Base-by-base conservation (phyloP, 2,329 filamentous ascomycete species). In the Biscogniauxia marginata region DNA sequence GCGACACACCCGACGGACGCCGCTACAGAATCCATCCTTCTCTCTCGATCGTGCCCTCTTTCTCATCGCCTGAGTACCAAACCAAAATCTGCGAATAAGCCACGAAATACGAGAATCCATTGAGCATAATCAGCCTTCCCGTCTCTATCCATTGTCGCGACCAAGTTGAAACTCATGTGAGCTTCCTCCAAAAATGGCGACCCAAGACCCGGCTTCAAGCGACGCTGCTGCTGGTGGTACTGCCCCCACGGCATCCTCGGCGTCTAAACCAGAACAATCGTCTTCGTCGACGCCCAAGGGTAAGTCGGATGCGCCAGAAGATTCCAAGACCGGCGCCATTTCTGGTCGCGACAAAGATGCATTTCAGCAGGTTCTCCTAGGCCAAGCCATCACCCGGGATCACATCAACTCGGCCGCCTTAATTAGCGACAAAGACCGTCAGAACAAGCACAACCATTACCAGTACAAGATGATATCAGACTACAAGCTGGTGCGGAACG, bases 401-500 rank as follows among this genome's bases (percentile, higher is more conserved):
- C 75, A 77, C 67, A 72, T 84, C 60, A 80, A 82, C 58, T 77
- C 79, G 16, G 79, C 80, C 8, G 79, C 79, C 56, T 73, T 85
- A 48, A 75, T 75, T 53, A 74, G 80, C 50, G 75, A 78, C 54
- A 78, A 82, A 46, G 78, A 81, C 52, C 77, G 80, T 34, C 80
- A 79, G 52, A 81, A 84, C 60, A 78, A 81, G 50, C 74, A 86
- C 54, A 81, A 87, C 62, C 80, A 81, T 63, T 79, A 84, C 63
- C 88, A 87, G 74, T 84, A 84, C 62, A 79, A 84, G 50, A 87
- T 89, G 73, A 82, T 86, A 57, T 82, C 87, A 58, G 87, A 91
- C 69, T 91, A 93, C 77, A 79, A 84, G 56, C 74, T 79, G 49
- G 70, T 91, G 47, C 78, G 81, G 58, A 77, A 72, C 60, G 79